Conservation (phyloP, 2,329 filamentous ascomycete genomes). For the Paracorniculantispora psalliotae region DNA sequence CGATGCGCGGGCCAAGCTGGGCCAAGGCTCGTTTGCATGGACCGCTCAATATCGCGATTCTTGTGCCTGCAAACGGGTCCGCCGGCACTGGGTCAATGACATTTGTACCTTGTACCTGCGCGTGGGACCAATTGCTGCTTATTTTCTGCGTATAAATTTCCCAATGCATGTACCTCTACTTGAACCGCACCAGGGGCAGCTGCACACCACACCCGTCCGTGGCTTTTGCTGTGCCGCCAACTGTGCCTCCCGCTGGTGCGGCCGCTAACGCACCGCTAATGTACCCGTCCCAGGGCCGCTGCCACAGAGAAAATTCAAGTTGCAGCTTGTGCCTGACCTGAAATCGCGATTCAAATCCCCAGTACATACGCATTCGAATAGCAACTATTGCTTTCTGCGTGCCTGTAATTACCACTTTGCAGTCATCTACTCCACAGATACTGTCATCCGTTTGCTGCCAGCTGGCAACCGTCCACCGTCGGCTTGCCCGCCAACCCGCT, state of each 20-base stretch:
- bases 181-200: not conserved
- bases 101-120: not conserved
- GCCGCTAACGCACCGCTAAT: conserved; percentile 7
- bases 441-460: too few species aligned
- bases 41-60: not conserved
- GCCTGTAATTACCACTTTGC: not conserved
- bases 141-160: too few species aligned
- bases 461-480: not conserved
- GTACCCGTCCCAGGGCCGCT: not conserved
- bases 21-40: not conserved
- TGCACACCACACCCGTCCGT: not conserved
- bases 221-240: not conserved
- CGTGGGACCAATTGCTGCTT: not conserved
- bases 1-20: too few species aligned
- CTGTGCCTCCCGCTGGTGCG: not conserved
- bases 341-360: not conserved
- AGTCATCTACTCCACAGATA: too few species aligned
- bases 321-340: not conserved
- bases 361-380: not conserved
- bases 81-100: too few species aligned
- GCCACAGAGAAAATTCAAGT: not conserved
- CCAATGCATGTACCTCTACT: not conserved
- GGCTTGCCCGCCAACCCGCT: not conserved
- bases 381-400: not conserved
- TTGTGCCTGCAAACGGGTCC: not conserved